Percentiles rank a stretch among this genome's conserved stretches.
Evolutionary conservation across 129 eudicot species (phyloP).

Genomic region (Flaveria brownii): DNA sequence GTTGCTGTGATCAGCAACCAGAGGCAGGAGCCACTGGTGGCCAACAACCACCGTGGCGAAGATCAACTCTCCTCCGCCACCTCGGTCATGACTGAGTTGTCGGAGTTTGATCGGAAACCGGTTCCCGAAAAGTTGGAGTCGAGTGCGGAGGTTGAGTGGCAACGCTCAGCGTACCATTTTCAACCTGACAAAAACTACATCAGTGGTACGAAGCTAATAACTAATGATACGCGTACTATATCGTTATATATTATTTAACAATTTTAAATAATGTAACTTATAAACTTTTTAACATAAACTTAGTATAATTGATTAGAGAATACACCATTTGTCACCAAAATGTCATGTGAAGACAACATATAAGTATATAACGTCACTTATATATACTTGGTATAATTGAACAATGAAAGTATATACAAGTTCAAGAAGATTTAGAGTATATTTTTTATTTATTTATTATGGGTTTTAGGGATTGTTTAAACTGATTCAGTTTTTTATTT

Average conservation of each 20-base stretch:
- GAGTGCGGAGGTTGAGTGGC: constrained; percentile 67
- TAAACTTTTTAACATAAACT: too few relatives aligned
- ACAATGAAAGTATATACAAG: background rate
- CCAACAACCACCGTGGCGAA: constrained; percentile 11
- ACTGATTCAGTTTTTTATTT: constrained; percentile 21
- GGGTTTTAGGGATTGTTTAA: constrained; percentile 2
- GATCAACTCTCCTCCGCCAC: constrained; percentile 6
- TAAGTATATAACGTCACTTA: too few relatives aligned
- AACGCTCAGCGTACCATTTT: constrained; percentile 76
- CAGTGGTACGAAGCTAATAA: constrained; percentile 49
- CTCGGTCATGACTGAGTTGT: constrained; percentile 9
- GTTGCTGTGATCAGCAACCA: constrained; percentile 30
- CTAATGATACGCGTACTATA: background rate
- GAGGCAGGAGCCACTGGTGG: constrained; percentile 4
- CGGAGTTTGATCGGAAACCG: background rate
- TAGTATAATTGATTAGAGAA: too few relatives aligned
- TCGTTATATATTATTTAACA: background rate
- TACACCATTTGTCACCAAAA: too few relatives aligned
- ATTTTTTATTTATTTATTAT: background rate
- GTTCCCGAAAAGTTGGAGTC: constrained; percentile 29
- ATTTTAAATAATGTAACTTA: background rate
- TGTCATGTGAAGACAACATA: too few relatives aligned
- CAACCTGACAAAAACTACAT: constrained; percentile 86
- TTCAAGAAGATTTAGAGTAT: background rate
- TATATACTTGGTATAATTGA: background rate